Evolutionary conservation across 2,329 filamentous ascomycete species (phyloP).

Genomic region (Exophiala oligosperma): DNA sequence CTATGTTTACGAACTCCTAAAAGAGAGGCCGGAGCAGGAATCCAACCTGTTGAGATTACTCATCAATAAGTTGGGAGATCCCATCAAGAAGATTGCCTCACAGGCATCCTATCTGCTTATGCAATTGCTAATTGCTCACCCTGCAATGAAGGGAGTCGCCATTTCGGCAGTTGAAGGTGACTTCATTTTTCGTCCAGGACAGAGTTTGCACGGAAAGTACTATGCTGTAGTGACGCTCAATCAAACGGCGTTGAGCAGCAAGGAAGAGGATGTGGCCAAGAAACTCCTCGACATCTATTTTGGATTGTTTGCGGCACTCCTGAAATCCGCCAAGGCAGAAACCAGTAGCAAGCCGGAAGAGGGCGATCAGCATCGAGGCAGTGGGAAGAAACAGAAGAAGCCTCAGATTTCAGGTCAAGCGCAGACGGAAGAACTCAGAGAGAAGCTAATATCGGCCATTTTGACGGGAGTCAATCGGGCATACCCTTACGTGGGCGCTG

Average conservation of each 20-base stretch:
- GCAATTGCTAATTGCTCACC: conserved; percentile 84
- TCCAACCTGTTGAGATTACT: conserved; percentile 86
- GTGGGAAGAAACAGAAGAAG: conserved; percentile 27
- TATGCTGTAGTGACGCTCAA: conserved; percentile 96
- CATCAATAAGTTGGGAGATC: conserved; percentile 95
- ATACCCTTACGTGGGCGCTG: conserved; percentile 84
- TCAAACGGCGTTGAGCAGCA: conserved; percentile 86
- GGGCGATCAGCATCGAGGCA: conserved; percentile 7
- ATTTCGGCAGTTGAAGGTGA: conserved; percentile 84
- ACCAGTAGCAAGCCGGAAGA: conserved; percentile 31
- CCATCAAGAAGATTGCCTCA: conserved; percentile 92
- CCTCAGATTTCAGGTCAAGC: conserved; percentile 33
- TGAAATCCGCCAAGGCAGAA: conserved; percentile 62
- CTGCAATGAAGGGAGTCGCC: conserved; percentile 89
- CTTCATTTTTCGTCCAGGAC: conserved; percentile 80
- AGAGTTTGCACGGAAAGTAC: conserved; percentile 86
- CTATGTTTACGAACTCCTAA: conserved; percentile 86
- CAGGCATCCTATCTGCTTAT: conserved; percentile 90
- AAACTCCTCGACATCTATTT: conserved; percentile 90
- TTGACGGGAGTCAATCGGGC: conserved; percentile 94
- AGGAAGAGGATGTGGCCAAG: conserved; percentile 77
- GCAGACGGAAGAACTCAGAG: conserved; percentile 69
- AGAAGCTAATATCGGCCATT: conserved; percentile 90
- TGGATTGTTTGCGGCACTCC: conserved; percentile 75
- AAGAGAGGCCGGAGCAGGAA: conserved; percentile 96